phyloP scores from a whole-genome alignment of 2,329 filamentous ascomycete species.

The Fusarium annulatum region DNA sequence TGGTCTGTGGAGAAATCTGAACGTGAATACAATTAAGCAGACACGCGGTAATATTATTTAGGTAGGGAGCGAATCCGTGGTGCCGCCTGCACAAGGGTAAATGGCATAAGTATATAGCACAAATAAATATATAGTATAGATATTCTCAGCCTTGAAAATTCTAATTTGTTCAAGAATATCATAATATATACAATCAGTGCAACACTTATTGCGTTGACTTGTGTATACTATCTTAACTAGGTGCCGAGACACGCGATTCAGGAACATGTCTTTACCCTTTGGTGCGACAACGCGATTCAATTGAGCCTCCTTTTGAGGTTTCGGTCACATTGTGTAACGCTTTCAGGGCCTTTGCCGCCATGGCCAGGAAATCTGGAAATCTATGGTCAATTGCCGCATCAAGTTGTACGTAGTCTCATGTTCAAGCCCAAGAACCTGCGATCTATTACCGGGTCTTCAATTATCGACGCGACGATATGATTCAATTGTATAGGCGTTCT shows the following conservation, averaged over 20 bases:
- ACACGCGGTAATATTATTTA: no score
- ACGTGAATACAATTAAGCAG: no score
- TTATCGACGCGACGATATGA: not conserved
- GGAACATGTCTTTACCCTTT: not conserved
- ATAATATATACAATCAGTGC: no score
- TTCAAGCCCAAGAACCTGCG: not conserved
- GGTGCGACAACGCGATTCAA: not conserved
- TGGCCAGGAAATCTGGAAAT: not conserved
- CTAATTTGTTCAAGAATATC: no score
- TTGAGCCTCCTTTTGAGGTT: not conserved
- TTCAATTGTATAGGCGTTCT: not conserved
- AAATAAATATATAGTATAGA: no score
- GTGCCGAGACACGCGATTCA: not conserved
- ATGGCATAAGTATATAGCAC: no score
- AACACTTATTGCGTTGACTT: not conserved
- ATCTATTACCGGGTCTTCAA: not conserved
- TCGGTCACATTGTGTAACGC: not conserved
- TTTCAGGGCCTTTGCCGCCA: fast-evolving
- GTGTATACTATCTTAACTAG: not conserved
- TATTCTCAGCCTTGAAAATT: no score
- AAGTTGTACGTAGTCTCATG: fast-evolving
- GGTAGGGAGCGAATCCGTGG: no score
- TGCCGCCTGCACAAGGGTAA: no score
- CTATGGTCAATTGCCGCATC: not conserved
- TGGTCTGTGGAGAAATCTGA: no score